Conservation (phyloP, 2,329 filamentous ascomycete species). For the Grosmannia huntii region DNA sequence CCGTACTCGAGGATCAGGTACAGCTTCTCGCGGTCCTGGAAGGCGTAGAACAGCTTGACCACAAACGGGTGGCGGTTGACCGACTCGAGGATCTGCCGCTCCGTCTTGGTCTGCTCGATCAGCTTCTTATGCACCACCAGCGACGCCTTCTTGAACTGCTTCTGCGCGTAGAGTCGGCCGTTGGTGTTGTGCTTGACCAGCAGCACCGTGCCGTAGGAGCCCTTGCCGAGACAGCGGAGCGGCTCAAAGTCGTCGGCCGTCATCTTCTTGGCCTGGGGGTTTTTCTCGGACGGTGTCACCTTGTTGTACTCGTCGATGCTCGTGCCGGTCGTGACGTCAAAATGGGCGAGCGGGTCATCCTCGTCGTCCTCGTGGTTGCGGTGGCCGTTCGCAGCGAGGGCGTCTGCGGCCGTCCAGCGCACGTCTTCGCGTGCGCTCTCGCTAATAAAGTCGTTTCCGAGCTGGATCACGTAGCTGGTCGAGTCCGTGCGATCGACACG, state of each 20-base stretch:
- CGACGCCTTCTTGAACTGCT: conserved; percentile 96
- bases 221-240: conserved; percentile 86
- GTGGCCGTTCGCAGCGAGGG: neutral
- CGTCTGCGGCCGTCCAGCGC: conserved; percentile 6
- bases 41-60: conserved; percentile 95
- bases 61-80: conserved; percentile 96
- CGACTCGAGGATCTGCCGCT: conserved; percentile 86
- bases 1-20: conserved; percentile 97
- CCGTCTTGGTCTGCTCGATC: conserved; percentile 94
- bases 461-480: conserved; percentile 72
- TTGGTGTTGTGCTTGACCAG: conserved; percentile 83
- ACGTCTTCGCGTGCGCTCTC: conserved; percentile 37
- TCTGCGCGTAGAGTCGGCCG: conserved; percentile 87
- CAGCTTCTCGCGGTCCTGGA: conserved; percentile 94
- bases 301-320: neutral
- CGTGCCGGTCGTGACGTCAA: neutral
- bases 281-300: neutral
- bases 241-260: conserved; percentile 81
- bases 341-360: neutral
- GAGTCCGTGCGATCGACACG: conserved; percentile 50
- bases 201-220: conserved; percentile 87
- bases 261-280: conserved; percentile 59
- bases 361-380: neutral
- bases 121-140: conserved; percentile 91
- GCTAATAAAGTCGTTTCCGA: conserved; percentile 78